Percentiles rank a stretch among this genome's conserved stretches.
phyloP scores from a whole-genome alignment of 2,329 filamentous ascomycete genomes.

The Alternaria arbusti region DNA sequence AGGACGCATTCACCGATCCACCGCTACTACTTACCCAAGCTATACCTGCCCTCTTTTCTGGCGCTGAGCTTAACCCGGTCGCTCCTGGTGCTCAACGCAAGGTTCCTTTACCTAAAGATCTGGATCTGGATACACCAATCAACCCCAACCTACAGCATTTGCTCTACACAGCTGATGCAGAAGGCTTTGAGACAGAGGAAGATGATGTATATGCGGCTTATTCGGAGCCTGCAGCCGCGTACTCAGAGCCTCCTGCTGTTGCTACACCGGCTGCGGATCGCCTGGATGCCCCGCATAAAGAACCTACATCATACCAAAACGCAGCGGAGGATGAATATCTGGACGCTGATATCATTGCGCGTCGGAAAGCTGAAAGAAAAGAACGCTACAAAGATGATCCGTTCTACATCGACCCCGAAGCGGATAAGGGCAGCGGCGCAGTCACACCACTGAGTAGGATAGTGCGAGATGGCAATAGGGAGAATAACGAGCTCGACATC shows the following conservation, averaged over 20 bases:
- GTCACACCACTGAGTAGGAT: conserved; percentile 83
- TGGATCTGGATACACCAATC: conserved; percentile 83
- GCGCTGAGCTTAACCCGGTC: conserved; percentile 91
- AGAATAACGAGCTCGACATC: conserved; percentile 77
- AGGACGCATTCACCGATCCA: conserved; percentile 74
- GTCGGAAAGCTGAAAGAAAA: conserved; percentile 75
- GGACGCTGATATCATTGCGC: conserved; percentile 75
- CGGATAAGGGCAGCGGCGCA: conserved; percentile 61
- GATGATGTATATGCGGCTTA: conserved; percentile 57
- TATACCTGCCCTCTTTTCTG: conserved; percentile 84
- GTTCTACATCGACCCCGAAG: conserved; percentile 78
- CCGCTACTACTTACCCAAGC: conserved; percentile 88
- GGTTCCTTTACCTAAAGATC: conserved; percentile 76
- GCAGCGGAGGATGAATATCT: conserved; percentile 61
- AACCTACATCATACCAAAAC: conserved; percentile 54
- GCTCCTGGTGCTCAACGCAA: conserved; percentile 82
- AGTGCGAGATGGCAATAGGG: conserved; percentile 69
- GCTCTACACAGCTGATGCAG: conserved; percentile 60
- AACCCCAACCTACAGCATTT: conserved; percentile 75
- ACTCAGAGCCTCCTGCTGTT: conserved; percentile 20
- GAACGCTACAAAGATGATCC: conserved; percentile 92
- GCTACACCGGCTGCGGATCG: conserved; percentile 51
- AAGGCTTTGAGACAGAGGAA: conserved; percentile 51
- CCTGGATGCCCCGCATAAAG: conserved; percentile 48
- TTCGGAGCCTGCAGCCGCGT: conserved; percentile 48